Conservation (phyloP, 768 basidiomycete genomes). For the Hortiboletus campestris region DNA sequence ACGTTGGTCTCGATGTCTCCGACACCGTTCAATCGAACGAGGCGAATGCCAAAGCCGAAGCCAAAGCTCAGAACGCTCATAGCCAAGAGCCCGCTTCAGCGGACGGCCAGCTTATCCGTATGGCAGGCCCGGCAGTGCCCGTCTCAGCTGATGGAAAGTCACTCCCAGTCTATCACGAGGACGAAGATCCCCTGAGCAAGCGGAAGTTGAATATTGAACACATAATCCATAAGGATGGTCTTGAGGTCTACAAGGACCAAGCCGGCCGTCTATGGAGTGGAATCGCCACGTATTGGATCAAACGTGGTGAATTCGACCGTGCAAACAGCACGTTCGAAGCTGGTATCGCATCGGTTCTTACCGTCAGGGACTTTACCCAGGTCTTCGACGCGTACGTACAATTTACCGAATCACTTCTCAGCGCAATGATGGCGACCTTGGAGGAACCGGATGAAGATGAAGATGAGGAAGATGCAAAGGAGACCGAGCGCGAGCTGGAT, state of each 20-base stretch:
- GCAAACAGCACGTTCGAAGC: constrained; percentile 86
- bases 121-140: constrained; percentile 63
- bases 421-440: constrained; percentile 82
- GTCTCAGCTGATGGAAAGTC: constrained; percentile 51
- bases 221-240: constrained; percentile 82
- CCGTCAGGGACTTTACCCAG: constrained; percentile 95
- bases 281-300: constrained; percentile 97
- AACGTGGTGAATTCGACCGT: constrained; percentile 91
- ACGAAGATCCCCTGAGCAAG: constrained; percentile 73
- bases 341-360: constrained; percentile 81
- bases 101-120: constrained; percentile 65
- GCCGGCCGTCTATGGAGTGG: constrained; percentile 96
- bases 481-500: constrained; percentile 84
- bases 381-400: constrained; percentile 97
- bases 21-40: constrained; percentile 63
- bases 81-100: constrained; percentile 43
- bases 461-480: constrained; percentile 74
- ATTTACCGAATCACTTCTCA: constrained; percentile 87
- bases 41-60: constrained; percentile 46
- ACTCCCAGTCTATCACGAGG: constrained; percentile 63
- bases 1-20: constrained; percentile 85
- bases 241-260: constrained; percentile 92
- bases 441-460: constrained; percentile 74
- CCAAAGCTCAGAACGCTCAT: constrained; percentile 35
- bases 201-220: constrained; percentile 81